These are phyloP conservation scores for Penicillium dipodomyicola DNA, from an alignment of 495 filamentous ascomycete species.

Conservation along the genomic window DNA sequence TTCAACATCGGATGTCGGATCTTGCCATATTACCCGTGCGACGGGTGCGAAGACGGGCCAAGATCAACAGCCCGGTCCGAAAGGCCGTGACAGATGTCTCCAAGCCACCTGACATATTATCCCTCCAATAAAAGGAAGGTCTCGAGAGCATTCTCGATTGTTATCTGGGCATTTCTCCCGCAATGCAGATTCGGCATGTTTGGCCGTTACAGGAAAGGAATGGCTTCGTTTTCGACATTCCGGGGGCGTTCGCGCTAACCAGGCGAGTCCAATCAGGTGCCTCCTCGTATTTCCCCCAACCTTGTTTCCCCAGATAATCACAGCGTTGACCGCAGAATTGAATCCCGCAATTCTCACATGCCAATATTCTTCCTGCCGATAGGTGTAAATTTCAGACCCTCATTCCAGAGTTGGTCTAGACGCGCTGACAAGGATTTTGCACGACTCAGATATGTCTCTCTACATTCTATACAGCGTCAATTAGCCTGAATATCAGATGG, in stretches of 20 bases:
- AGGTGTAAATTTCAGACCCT: constrained; percentile 21
- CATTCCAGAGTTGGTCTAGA: constrained; percentile 13
- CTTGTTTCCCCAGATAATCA: constrained; percentile 16
- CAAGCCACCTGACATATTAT: background rate
- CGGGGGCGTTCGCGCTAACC: constrained; percentile 7
- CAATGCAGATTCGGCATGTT: background rate
- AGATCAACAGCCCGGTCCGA: background rate
- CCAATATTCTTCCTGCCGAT: constrained; percentile 10
- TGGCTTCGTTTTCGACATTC: constrained; percentile 6
- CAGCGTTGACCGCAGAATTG: background rate
- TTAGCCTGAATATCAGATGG: constrained; percentile 20
- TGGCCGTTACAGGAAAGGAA: constrained; percentile 3
- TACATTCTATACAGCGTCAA: background rate
- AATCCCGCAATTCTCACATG: background rate
- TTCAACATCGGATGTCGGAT: background rate
- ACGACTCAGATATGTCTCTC: background rate
- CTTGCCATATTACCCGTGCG: background rate
- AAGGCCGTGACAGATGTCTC: background rate
- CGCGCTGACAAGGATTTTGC: background rate
- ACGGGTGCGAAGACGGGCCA: no score
- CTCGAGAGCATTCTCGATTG: background rate
- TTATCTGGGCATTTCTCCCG: background rate
- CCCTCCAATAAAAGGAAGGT: background rate
- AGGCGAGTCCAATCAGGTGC: constrained; percentile 14
- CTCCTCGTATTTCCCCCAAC: background rate